phyloP scores from a whole-genome alignment of 2,329 filamentous ascomycete genomes.

The Xylariomycetidae sp. region DNA sequence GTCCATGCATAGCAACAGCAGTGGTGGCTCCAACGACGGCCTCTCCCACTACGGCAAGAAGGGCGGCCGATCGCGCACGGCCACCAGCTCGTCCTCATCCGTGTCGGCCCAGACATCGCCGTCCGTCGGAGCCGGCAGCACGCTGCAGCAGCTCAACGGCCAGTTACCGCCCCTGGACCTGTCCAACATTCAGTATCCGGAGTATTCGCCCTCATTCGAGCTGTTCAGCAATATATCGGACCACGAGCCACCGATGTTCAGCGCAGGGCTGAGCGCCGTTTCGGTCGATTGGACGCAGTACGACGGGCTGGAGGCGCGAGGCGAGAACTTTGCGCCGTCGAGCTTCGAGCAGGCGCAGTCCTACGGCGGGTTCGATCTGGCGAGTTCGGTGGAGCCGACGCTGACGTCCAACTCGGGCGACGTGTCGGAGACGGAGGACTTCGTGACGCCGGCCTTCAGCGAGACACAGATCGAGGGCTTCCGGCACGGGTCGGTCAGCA shows the following conservation, averaged over 20 bases:
- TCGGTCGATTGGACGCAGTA: constrained; percentile 50
- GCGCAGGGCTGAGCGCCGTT: constrained; percentile 52
- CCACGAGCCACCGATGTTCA: constrained; percentile 53
- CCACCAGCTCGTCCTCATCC: constrained; percentile 34
- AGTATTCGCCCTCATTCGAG: constrained; percentile 46
- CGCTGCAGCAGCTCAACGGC: constrained; percentile 46
- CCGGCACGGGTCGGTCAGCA: constrained; percentile 41
- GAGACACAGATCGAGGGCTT: constrained; percentile 42
- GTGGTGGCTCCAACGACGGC: constrained; percentile 35
- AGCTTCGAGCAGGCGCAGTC: constrained; percentile 28
- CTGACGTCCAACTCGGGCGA: constrained; percentile 58
- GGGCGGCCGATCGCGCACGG: constrained; percentile 28
- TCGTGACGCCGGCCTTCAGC: constrained; percentile 35
- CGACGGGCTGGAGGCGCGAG: constrained; percentile 41
- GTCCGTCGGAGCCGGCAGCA: constrained; percentile 40
- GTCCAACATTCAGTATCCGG: constrained; percentile 46
- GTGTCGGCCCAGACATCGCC: constrained; percentile 60
- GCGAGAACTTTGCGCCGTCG: constrained; percentile 23
- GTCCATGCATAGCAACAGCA: constrained; percentile 48
- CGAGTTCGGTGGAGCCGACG: constrained; percentile 43
- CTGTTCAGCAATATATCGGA: constrained; percentile 45
- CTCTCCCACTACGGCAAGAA: constrained; percentile 34
- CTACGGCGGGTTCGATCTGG: constrained; percentile 43
- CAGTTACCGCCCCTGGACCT: constrained; percentile 54
- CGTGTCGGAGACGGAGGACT: constrained; percentile 61